A percentile compares a stretch with the other conserved stretches of the same genome.
phyloP scores from a whole-genome alignment of 306 rosid species.

The Quercus variabilis region DNA sequence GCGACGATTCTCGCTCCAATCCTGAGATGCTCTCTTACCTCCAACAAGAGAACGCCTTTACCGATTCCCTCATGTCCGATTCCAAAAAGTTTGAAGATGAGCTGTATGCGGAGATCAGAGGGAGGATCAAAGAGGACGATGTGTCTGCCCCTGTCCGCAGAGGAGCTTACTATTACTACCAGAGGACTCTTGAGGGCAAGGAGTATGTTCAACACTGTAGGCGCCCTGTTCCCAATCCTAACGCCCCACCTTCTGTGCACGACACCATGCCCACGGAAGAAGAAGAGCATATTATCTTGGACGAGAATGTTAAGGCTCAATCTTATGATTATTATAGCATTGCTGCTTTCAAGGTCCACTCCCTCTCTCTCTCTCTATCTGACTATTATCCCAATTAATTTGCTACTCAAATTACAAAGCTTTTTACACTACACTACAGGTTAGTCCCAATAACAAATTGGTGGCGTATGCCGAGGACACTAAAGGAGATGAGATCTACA shows the following conservation, averaged over 20 bases:
- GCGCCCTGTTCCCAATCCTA: conserved; percentile 43
- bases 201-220: conserved; percentile 86
- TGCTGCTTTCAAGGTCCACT: conserved; percentile 40
- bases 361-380: no score
- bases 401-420: no score
- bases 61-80: conserved; percentile 66
- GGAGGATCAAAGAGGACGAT: conserved; percentile 85
- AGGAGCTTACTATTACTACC: conserved; percentile 71
- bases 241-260: conserved; percentile 44
- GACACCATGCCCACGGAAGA: conserved; percentile 72
- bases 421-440: conserved; percentile 1
- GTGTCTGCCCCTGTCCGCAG: conserved; percentile 58
- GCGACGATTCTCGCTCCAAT: conserved; percentile 78
- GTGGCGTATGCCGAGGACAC: conserved; percentile 94
- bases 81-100: conserved; percentile 60
- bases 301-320: conserved; percentile 77
- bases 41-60: conserved; percentile 59
- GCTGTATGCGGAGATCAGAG: conserved; percentile 72
- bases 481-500: conserved; percentile 89
- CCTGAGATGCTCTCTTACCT: conserved; percentile 67
- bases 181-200: conserved; percentile 61
- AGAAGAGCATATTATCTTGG: conserved; percentile 65
- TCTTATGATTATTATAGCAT: conserved; percentile 54
- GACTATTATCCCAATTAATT: no score
- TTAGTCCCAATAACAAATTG: conserved; percentile 74